These are phyloP conservation scores for Microbotryum saponariae DNA, from an alignment of 1,284 basidiomycete genomes.

Conservation along the genomic window DNA sequence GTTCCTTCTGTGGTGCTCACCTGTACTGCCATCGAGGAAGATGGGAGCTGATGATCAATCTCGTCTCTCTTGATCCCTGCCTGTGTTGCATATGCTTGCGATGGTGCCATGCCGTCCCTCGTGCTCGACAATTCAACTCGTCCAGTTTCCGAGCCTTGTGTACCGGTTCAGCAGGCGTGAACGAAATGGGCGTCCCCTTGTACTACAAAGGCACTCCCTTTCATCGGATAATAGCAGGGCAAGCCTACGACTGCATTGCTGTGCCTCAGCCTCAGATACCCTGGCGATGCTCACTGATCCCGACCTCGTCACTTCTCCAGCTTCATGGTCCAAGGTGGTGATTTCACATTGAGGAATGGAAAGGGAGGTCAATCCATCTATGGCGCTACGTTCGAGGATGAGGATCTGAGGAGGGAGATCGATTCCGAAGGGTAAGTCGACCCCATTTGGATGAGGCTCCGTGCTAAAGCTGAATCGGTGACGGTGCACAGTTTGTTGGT, in stretches of 20 bases:
- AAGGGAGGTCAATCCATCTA: constrained; percentile 55
- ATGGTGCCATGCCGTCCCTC: not conserved
- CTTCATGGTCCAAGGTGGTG: constrained; percentile 65
- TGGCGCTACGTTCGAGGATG: constrained; percentile 63
- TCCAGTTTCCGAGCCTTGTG: constrained; percentile 75
- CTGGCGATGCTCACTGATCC: constrained; percentile 12
- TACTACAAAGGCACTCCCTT: constrained; percentile 74
- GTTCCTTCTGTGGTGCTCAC: constrained; percentile 5
- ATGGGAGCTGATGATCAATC: no score
- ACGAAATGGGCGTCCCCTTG: constrained; percentile 56
- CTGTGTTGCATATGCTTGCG: not conserved
- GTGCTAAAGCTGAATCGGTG: not conserved
- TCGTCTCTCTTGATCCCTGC: no score
- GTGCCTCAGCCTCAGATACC: no score
- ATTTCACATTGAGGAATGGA: constrained; percentile 35
- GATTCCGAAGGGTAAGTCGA: constrained; percentile 51
- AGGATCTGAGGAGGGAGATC: constrained; percentile 59
- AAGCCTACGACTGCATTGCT: not conserved
- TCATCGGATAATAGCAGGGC: constrained; percentile 60
- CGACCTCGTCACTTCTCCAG: constrained; percentile 39
- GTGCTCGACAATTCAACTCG: not conserved
- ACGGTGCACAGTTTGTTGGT: constrained; percentile 1
- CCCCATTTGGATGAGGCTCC: constrained; percentile 12
- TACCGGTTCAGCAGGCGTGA: constrained; percentile 74
- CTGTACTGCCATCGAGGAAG: no score